Base-by-base conservation (phyloP, 139 green algal species). In the Raphidocelis subcapitata region DNA sequence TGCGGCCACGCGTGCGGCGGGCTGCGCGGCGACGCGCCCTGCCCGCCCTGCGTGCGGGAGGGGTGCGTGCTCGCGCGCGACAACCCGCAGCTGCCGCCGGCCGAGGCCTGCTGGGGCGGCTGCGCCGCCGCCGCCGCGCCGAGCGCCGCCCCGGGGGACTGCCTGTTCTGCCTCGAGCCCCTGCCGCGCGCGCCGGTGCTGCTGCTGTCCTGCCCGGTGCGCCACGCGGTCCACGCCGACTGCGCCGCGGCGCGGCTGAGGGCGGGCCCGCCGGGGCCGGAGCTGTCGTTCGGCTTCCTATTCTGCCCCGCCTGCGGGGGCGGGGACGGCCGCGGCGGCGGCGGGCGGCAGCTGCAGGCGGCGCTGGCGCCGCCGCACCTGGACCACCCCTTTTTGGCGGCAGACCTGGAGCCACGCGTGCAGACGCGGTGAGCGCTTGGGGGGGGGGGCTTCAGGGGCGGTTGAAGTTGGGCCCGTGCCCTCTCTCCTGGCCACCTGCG, bases 241-340 rank as follows among this genome's bases (percentile, higher is more conserved):
- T 62, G 55, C 55, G 55, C 55, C 5, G 5, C 10, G 24, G 55
- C 55, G 26, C 55, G 55, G 55, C 55, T 62, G 37, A 35, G 67
- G 57, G 69, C 51, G 14, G 69, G 69, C 29, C 49, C 55, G 28
- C 69, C 69, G 23, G 57, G 57, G n/a, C 57, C 69, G 5, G 59
- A 61, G 1, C 69, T 76, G 2, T 69, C 44, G 1, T 84, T 80
- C 46, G 49, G 62, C 35, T 85, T 72, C 67, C 65, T 85, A 35
- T 68, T 66, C 33, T 85, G 80, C 59, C 80, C 80, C 3, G 29
- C 84, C 51, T 85, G 80, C 60, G 46, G 57, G 41, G 41, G 41
- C 41, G 41, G 41, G 8, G 41, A 49, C 41, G 41, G 41, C 41
- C 41, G 41, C 41, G 8, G 41, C 8, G 12, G 12, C 41, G 8